A percentile compares a stretch with the other conserved stretches of the same genome.
Conservation (phyloP, 345 rosid genomes). For the Pistacia vera region DNA sequence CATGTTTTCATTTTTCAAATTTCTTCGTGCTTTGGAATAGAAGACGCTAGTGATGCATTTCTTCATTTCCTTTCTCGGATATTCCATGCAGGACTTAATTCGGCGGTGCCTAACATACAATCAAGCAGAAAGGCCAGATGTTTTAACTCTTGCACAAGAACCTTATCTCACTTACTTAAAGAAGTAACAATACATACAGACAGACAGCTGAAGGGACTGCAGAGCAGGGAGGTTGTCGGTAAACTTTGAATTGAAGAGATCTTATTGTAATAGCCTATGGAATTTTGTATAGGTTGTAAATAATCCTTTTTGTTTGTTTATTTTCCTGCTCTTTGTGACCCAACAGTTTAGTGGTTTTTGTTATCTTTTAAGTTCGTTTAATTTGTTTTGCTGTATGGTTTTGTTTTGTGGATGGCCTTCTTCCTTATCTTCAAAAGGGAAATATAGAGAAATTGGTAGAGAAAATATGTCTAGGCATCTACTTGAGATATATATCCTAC, state of each 20-base stretch:
- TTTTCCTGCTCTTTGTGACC: conserved; percentile 11
- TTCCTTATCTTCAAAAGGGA: background rate
- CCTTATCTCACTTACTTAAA: conserved; percentile 76
- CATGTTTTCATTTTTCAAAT: background rate
- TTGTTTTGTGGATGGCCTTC: background rate
- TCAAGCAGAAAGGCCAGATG: conserved; percentile 92
- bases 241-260: conserved; percentile 7
- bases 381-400: background rate
- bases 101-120: conserved; percentile 88
- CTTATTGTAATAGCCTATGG: conserved; percentile 18
- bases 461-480: too few species aligned
- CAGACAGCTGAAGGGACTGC: conserved; percentile 17
- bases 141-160: conserved; percentile 81
- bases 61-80: background rate
- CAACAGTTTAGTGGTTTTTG: conserved; percentile 7
- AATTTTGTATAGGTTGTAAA: conserved; percentile 56
- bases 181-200: conserved; percentile 47
- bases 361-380: background rate
- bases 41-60: background rate
- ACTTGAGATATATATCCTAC: too few species aligned
- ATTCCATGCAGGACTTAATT: conserved; percentile 75
- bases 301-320: conserved; percentile 5
- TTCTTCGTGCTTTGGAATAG: conserved; percentile 8
- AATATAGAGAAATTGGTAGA: background rate
- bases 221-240: conserved; percentile 20